Evolutionary conservation across 1,284 basidiomycete species (phyloP).

Genomic region (Meira nashicola): DNA sequence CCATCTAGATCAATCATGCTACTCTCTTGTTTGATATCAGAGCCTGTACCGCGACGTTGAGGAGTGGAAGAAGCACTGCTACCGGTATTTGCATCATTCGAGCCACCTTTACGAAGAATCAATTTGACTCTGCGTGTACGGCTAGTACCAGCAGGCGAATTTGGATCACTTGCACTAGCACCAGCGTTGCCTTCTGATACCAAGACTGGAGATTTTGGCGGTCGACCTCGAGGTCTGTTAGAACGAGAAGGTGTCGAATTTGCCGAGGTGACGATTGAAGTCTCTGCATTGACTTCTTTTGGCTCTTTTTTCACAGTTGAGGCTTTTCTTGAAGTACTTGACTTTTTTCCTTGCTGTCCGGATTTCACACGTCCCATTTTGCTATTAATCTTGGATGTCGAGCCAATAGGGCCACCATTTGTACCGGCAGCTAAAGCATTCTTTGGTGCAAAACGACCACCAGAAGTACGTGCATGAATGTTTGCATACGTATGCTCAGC

Average conservation of each 20-base stretch:
- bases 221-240: not conserved
- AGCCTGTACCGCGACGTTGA: not conserved
- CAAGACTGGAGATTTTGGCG: too few relatives aligned
- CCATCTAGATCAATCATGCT: not conserved
- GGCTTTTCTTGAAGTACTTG: not conserved
- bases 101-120: too few relatives aligned
- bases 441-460: conserved; percentile 19
- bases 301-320: not conserved
- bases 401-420: conserved; percentile 1
- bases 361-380: not conserved
- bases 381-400: conserved; percentile 5
- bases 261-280: not conserved
- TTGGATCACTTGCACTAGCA: not conserved
- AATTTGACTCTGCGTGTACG: too few relatives aligned
- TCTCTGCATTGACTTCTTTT: not conserved
- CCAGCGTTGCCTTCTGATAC: not conserved
- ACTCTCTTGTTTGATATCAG: not conserved
- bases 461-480: conserved; percentile 21
- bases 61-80: not conserved
- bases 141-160: not conserved
- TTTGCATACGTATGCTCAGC: conserved; percentile 13
- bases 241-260: not conserved
- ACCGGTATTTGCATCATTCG: too few relatives aligned
- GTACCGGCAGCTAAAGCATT: conserved; percentile 2
- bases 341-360: not conserved